A percentile compares a stretch with the other conserved stretches of the same genome.
phyloP scores from a whole-genome alignment of 1,284 basidiomycete genomes.

The Inonotus hispidus region DNA sequence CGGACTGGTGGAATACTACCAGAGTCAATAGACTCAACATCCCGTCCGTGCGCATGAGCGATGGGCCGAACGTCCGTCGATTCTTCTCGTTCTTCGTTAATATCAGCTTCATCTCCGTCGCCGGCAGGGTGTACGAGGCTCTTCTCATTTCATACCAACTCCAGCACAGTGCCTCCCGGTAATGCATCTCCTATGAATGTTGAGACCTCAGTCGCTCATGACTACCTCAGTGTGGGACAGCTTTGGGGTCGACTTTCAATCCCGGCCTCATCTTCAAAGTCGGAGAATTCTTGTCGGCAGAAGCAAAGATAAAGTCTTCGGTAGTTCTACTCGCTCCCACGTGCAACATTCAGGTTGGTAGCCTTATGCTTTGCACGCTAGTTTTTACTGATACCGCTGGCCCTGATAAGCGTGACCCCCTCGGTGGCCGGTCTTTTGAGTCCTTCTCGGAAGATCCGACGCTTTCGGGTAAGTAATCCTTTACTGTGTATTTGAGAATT shows the following conservation, averaged over 20 bases:
- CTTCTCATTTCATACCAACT: conserved; percentile 57
- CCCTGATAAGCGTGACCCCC: conserved; percentile 52
- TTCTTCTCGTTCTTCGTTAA: background rate
- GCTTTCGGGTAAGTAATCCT: conserved; percentile 42
- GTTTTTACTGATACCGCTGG: background rate
- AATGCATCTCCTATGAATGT: conserved; percentile 19
- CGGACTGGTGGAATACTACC: conserved; percentile 69
- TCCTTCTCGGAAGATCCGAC: conserved; percentile 66
- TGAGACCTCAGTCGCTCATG: background rate
- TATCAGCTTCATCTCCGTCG: background rate
- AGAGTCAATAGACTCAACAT: conserved; percentile 51
- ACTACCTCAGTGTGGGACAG: conserved; percentile 54
- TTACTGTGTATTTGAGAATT: background rate
- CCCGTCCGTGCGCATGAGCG: conserved; percentile 60
- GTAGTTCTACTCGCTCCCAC: conserved; percentile 61
- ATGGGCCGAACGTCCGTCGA: conserved; percentile 53
- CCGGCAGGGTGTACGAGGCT: conserved; percentile 55
- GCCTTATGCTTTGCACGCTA: background rate
- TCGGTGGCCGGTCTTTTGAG: conserved; percentile 63
- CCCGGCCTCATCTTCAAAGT: conserved; percentile 46
- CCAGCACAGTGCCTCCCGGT: conserved; percentile 62
- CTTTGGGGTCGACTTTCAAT: conserved; percentile 62
- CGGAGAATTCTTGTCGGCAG: conserved; percentile 52
- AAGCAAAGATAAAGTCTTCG: conserved; percentile 60
- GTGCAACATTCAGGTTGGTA: conserved; percentile 28